A percentile compares a stretch with the other conserved stretches of the same genome.
Evolutionary conservation across 306 rosid genomes (phyloP).

Genomic region (Cucurbita moschata): DNA sequence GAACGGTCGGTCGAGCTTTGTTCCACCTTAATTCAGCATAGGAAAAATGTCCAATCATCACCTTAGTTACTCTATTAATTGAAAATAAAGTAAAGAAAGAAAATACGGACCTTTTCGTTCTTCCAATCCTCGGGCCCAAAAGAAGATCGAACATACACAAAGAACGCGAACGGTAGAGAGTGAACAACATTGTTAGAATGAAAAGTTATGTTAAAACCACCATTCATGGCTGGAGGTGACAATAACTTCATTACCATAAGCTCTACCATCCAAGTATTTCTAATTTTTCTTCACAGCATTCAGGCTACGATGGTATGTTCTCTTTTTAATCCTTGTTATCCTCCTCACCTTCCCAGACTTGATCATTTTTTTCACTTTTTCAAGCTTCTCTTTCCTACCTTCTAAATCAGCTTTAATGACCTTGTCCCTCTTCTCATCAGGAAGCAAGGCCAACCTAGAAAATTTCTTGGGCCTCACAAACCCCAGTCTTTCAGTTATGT

Average conservation of each 20-base stretch:
- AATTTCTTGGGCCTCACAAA: conserved; percentile 85
- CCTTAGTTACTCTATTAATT: background rate
- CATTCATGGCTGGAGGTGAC: background rate
- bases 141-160: background rate
- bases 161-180: background rate
- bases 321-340: conserved; percentile 28
- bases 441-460: conserved; percentile 69
- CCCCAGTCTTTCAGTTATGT: conserved; percentile 56
- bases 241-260: background rate
- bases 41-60: background rate
- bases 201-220: background rate
- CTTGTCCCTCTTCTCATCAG: conserved; percentile 59
- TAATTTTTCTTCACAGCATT: background rate
- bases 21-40: background rate
- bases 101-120: background rate
- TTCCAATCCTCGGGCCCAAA: background rate
- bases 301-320: conserved; percentile 24
- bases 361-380: conserved; percentile 37
- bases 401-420: conserved; percentile 55
- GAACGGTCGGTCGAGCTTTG: background rate
- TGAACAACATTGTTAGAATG: background rate
- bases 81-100: background rate
- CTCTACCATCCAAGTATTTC: background rate
- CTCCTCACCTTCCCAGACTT: conserved; percentile 25
- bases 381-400: conserved; percentile 66